Evolutionary conservation across 2,329 filamentous ascomycete species (phyloP).

Genomic region (Trichophyton verrucosum): DNA sequence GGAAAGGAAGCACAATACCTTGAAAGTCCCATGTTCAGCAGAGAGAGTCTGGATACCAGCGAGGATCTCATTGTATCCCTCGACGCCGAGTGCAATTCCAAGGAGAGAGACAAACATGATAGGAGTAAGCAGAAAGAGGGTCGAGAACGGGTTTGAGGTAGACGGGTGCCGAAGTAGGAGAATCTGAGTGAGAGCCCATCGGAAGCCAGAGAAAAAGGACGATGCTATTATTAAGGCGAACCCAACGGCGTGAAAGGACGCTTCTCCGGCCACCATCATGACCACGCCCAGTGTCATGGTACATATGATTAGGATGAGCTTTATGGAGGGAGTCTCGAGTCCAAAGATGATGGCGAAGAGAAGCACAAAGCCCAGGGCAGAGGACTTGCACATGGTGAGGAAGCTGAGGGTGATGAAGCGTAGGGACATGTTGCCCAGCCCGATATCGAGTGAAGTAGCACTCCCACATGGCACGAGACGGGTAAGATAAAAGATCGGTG

Average conservation of each 20-base stretch:
- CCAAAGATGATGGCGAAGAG: constrained; percentile 90
- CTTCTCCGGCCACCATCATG: constrained; percentile 96
- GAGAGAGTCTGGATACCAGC: constrained; percentile 54
- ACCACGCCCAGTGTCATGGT: constrained; percentile 88
- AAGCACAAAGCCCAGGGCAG: constrained; percentile 85
- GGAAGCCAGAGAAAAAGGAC: constrained; percentile 89
- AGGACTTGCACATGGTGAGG: constrained; percentile 99
- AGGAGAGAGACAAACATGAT: constrained; percentile 86
- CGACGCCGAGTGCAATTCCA: constrained; percentile 69
- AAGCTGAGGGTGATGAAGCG: constrained; percentile 96
- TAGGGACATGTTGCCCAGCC: constrained; percentile 85
- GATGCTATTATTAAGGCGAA: constrained; percentile 89
- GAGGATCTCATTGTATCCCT: constrained; percentile 59
- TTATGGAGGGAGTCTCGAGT: constrained; percentile 75
- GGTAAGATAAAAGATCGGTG: constrained; percentile 70
- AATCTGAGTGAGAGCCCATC: constrained; percentile 97
- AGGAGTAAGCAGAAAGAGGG: constrained; percentile 93
- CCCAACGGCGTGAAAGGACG: constrained; percentile 73
- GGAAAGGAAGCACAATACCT: constrained; percentile 61
- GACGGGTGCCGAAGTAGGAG: constrained; percentile 85
- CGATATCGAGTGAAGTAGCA: constrained; percentile 90
- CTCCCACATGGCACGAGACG: constrained; percentile 83
- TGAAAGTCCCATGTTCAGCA: constrained; percentile 52
- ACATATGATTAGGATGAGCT: constrained; percentile 72
- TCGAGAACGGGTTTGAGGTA: constrained; percentile 91